A percentile compares a stretch with the other conserved stretches of the same genome.
phyloP scores from a whole-genome alignment of 306 rosid species.

The Fagus crenata region DNA sequence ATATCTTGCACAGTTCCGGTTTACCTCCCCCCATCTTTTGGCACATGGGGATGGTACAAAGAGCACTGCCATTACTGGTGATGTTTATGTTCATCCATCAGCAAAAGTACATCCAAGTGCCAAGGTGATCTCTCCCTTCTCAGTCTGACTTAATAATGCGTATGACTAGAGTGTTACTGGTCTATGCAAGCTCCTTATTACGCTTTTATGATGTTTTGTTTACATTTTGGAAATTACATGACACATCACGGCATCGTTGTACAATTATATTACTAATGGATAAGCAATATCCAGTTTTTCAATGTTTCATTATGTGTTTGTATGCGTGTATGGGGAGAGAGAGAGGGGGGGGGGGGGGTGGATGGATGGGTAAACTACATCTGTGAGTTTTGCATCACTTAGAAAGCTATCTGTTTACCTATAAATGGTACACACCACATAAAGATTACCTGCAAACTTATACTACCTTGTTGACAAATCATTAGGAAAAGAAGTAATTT shows the following conservation, averaged over 20 bases:
- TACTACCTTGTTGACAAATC: not conserved
- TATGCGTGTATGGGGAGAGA: not conserved
- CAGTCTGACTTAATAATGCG: constrained; percentile 6
- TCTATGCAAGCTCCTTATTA: not conserved
- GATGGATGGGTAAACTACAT: too few relatives aligned
- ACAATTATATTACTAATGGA: not conserved
- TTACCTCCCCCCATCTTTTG: constrained; percentile 67
- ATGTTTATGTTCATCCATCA: constrained; percentile 91
- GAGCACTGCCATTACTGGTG: constrained; percentile 67
- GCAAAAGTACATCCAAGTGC: constrained; percentile 95
- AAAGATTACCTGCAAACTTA: not conserved
- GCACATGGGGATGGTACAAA: constrained; percentile 68
- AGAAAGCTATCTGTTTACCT: not conserved
- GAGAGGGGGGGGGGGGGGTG: not conserved
- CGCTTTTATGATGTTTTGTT: not conserved
- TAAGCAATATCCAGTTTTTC: not conserved
- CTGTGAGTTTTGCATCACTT: not conserved
- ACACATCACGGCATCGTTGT: not conserved
- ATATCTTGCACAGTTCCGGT: constrained; percentile 83
- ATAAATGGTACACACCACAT: not conserved
- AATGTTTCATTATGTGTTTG: not conserved
- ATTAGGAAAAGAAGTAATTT: not conserved
- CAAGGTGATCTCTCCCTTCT: constrained; percentile 51
- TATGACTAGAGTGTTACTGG: not conserved
- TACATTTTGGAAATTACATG: not conserved